These are phyloP conservation scores for Pilobolus umbonatus DNA, from an alignment of 192 early-diverging fungal genomes.

Conservation along the genomic window DNA sequence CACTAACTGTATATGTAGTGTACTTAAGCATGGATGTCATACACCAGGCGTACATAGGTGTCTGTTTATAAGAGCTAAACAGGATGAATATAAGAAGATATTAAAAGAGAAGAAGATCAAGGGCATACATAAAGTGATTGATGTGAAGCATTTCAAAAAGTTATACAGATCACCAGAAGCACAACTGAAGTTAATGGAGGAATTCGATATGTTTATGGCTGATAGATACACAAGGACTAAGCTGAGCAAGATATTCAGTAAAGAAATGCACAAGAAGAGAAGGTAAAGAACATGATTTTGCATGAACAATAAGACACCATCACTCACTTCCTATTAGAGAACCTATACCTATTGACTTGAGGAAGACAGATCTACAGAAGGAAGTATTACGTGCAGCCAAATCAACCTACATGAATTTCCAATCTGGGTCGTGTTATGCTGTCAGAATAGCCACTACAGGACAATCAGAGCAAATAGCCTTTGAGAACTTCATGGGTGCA, in stretches of 20 bases:
- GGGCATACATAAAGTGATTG: conserved; percentile 70
- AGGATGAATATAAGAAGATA: conserved; percentile 71
- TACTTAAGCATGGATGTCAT: conserved; percentile 61
- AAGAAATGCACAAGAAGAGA: conserved; percentile 74
- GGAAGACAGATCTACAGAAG: conserved; percentile 44
- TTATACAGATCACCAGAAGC: conserved; percentile 79
- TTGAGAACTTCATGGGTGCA: conserved; percentile 72
- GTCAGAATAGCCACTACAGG: conserved; percentile 68
- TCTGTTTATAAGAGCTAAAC: conserved; percentile 84
- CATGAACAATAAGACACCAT: conserved; percentile 10
- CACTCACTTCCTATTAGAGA: conserved; percentile 35
- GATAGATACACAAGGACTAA: conserved; percentile 74
- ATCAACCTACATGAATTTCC: conserved; percentile 54
- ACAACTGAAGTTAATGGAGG: conserved; percentile 64
- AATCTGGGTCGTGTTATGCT: conserved; percentile 33
- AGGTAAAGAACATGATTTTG: conserved; percentile 48
- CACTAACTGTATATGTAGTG: not conserved
- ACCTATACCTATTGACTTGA: conserved; percentile 70
- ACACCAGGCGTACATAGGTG: conserved; percentile 70
- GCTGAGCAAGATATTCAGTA: conserved; percentile 74
- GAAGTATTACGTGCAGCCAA: conserved; percentile 57
- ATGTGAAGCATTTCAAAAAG: conserved; percentile 69
- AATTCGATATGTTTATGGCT: conserved; percentile 84
- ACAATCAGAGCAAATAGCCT: conserved; percentile 54
- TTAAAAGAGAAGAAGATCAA: conserved; percentile 59